These are phyloP conservation scores for Mycena haematopus DNA, from an alignment of 768 basidiomycete genomes.

Conservation along the genomic window DNA sequence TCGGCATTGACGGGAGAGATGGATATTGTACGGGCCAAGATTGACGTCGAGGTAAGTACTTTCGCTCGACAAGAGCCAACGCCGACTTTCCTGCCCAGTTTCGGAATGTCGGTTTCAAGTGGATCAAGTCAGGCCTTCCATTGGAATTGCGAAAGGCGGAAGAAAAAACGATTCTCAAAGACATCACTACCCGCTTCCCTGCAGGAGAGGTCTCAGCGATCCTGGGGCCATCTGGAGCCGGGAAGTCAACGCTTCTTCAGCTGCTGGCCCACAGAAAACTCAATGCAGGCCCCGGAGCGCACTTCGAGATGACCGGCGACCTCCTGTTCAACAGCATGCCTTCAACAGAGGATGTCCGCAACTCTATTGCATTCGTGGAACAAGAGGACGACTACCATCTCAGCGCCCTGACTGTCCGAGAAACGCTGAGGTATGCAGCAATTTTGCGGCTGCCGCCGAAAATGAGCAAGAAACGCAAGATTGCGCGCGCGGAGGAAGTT, in stretches of 20 bases:
- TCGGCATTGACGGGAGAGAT: slow-evolving; percentile 27
- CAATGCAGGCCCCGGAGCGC: slow-evolving; percentile 26
- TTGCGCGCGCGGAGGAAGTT: slow-evolving; percentile 53
- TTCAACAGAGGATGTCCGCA: slow-evolving; percentile 24
- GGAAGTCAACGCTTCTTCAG: slow-evolving; percentile 29
- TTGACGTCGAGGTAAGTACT: slow-evolving; percentile 25
- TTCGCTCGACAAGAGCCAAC: background rate
- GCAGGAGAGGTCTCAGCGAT: slow-evolving; percentile 31
- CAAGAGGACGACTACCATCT: slow-evolving; percentile 31
- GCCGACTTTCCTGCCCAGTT: slow-evolving; percentile 4
- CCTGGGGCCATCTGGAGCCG: slow-evolving; percentile 24
- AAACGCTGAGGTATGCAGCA: slow-evolving; percentile 27
- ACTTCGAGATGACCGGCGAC: slow-evolving; percentile 31
- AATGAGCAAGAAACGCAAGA: slow-evolving; percentile 38
- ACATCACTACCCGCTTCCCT: slow-evolving; percentile 28
- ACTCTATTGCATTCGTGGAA: slow-evolving; percentile 27
- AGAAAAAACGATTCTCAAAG: slow-evolving; percentile 25
- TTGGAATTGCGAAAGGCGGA: slow-evolving; percentile 21
- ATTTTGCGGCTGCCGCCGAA: slow-evolving; percentile 27
- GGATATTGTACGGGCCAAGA: slow-evolving; percentile 27
- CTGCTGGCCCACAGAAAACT: slow-evolving; percentile 28
- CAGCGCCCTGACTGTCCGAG: slow-evolving; percentile 29
- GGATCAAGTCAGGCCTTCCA: slow-evolving; percentile 26
- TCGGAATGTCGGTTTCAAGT: slow-evolving; percentile 27
- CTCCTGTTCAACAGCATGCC: slow-evolving; percentile 36